Percentiles rank a stretch among this genome's conserved stretches.
Evolutionary conservation across 768 basidiomycete species (phyloP).

Genomic region (Clavulina sp.): DNA sequence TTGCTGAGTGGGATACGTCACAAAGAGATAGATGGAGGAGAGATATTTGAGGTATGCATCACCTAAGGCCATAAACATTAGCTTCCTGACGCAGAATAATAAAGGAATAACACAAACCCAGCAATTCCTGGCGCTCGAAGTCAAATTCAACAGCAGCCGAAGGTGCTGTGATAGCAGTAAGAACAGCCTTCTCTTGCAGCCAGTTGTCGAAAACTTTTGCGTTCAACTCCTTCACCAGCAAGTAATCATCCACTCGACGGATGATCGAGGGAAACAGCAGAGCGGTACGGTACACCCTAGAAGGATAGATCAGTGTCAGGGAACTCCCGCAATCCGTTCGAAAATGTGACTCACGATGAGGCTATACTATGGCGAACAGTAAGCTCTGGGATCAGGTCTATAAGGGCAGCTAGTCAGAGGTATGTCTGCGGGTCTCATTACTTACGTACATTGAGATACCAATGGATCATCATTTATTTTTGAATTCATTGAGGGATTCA

Average conservation of each 20-base stretch:
- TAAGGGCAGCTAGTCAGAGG: neutral
- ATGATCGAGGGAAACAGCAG: conserved; percentile 59
- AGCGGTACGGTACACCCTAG: conserved; percentile 48
- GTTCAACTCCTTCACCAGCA: conserved; percentile 67
- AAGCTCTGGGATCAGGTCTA: conserved; percentile 75
- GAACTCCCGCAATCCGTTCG: neutral
- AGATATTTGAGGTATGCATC: conserved; percentile 75
- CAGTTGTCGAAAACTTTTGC: conserved; percentile 42
- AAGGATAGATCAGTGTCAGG: neutral
- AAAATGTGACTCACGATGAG: conserved; percentile 38
- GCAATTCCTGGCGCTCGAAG: conserved; percentile 71
- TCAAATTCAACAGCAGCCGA: conserved; percentile 51
- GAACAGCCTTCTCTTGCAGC: conserved; percentile 43
- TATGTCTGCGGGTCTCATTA: conserved; percentile 4
- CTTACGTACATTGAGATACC: neutral
- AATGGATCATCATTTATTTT: neutral
- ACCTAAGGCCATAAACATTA: conserved; percentile 25
- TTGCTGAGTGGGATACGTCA: conserved; percentile 40
- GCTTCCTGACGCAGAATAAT: neutral
- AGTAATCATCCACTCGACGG: conserved; percentile 50
- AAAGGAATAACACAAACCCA: conserved; percentile 34
- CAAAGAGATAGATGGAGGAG: conserved; percentile 55
- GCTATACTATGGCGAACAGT: conserved; percentile 55
- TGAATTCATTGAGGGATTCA: conserved; percentile 16
- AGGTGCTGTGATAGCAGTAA: conserved; percentile 50